These are phyloP conservation scores for Suhomyces panamericanus DNA, from an alignment of 1,139 yeast species.

Conservation along the genomic window DNA sequence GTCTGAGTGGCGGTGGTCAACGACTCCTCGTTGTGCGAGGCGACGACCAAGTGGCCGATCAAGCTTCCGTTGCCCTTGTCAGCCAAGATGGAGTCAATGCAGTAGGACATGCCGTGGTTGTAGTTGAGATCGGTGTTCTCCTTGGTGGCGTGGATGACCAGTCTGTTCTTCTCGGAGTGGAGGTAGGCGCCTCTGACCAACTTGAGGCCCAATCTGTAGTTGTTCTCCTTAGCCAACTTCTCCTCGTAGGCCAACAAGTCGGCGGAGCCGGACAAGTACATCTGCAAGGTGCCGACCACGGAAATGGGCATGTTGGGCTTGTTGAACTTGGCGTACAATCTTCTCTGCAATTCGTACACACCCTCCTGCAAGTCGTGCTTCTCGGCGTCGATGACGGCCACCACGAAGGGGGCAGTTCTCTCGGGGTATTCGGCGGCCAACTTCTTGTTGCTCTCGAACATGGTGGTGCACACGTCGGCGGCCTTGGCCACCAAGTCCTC, in stretches of 20 bases:
- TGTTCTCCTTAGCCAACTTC: constrained; percentile 57
- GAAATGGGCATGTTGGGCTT: constrained; percentile 56
- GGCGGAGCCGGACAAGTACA: constrained; percentile 78
- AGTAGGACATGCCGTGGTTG: constrained; percentile 65
- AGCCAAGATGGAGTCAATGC: constrained; percentile 61
- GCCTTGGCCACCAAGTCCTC: constrained; percentile 66
- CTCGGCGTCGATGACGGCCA: constrained; percentile 91
- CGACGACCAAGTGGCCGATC: constrained; percentile 86
- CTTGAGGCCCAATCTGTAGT: constrained; percentile 81
- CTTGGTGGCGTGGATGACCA: constrained; percentile 73
- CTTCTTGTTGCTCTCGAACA: constrained; percentile 55
- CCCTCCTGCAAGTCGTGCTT: constrained; percentile 85
- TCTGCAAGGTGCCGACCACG: constrained; percentile 90
- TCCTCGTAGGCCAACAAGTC: constrained; percentile 64
- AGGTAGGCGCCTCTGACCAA: constrained; percentile 97
- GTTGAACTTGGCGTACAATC: constrained; percentile 75
- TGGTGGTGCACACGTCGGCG: constrained; percentile 52
- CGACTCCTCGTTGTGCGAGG: constrained; percentile 87
- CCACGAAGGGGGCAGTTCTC: constrained; percentile 77
- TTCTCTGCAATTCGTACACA: constrained; percentile 86
- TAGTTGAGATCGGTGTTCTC: constrained; percentile 75
- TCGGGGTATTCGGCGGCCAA: constrained; percentile 57
- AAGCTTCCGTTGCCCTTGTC: constrained; percentile 48
- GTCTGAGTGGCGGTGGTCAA: constrained; percentile 67
- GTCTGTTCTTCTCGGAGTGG: constrained; percentile 79